Evolutionary conservation across 345 rosid genomes (phyloP).

Genomic region (Syzygium grande): DNA sequence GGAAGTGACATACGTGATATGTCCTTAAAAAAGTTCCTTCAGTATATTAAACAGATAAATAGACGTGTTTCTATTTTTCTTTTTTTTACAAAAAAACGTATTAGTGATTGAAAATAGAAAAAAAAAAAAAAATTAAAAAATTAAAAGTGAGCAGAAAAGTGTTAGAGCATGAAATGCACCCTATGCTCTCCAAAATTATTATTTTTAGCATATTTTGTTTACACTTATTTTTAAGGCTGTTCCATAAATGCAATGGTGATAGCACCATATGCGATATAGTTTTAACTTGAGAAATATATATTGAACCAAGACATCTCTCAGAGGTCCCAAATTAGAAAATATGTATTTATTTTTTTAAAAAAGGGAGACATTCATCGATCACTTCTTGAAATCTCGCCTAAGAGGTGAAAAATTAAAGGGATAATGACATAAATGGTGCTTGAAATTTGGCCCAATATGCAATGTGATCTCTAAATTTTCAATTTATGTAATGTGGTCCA

Average conservation of each 20-base stretch:
- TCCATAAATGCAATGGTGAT: not conserved
- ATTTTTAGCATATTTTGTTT: not conserved
- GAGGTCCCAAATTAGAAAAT: not conserved
- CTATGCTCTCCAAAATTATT: not conserved
- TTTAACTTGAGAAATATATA: not conserved
- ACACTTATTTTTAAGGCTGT: not conserved
- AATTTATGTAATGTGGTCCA: too few species aligned
- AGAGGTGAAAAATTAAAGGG: not conserved
- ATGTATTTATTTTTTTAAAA: too few species aligned
- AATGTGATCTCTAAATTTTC: too few species aligned
- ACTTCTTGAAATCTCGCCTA: not conserved
- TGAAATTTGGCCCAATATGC: too few species aligned
- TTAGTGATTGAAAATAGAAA: not conserved
- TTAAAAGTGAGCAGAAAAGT: not conserved
- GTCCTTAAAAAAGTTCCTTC: not conserved
- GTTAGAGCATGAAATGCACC: not conserved
- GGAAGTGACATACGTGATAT: not conserved
- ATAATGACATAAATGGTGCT: too few species aligned
- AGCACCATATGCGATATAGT: not conserved
- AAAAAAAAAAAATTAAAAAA: not conserved
- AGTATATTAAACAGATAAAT: not conserved
- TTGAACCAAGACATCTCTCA: not conserved
- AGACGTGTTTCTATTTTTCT: not conserved
- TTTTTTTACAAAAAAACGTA: not conserved
- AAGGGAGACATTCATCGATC: accelerated